Conservation (phyloP, 495 filamentous ascomycete species). For the Daldinia vernicosa region DNA sequence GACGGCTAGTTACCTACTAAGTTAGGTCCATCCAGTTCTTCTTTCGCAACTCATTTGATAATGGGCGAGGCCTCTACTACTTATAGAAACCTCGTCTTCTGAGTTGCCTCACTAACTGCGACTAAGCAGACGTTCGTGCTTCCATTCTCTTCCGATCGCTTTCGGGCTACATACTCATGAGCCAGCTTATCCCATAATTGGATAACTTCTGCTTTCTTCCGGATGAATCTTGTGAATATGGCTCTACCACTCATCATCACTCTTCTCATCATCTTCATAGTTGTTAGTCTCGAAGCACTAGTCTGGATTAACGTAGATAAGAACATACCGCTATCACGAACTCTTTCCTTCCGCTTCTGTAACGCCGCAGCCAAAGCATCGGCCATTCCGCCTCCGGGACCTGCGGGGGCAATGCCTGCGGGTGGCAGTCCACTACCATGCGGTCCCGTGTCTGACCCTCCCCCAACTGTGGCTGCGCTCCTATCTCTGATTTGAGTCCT, state of each 20-base stretch:
- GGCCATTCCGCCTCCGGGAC: conserved; percentile 69
- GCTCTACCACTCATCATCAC: conserved; percentile 78
- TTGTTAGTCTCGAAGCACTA: conserved; percentile 45
- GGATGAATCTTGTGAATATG: conserved; percentile 21
- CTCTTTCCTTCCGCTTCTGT: conserved; percentile 84
- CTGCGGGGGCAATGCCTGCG: conserved; percentile 57
- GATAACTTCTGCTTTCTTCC: neutral
- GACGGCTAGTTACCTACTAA: neutral
- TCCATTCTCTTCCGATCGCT: neutral
- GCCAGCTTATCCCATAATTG: neutral
- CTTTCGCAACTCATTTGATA: conserved; percentile 1
- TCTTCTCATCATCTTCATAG: conserved; percentile 77
- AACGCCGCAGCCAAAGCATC: conserved; percentile 82
- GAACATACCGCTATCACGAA: conserved; percentile 87
- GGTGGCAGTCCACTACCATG: conserved; percentile 64
- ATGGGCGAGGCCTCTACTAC: neutral
- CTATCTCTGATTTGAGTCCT: conserved; percentile 80
- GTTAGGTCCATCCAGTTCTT: neutral
- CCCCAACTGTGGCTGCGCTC: conserved; percentile 75
- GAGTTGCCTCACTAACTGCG: neutral
- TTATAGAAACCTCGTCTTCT: neutral
- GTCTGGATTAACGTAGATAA: neutral
- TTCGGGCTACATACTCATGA: neutral
- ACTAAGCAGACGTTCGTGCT: neutral
- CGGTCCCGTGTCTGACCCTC: conserved; percentile 61